These are phyloP conservation scores for Populus hybrid DNA, from an alignment of 441 rosid species.

Conservation along the genomic window DNA sequence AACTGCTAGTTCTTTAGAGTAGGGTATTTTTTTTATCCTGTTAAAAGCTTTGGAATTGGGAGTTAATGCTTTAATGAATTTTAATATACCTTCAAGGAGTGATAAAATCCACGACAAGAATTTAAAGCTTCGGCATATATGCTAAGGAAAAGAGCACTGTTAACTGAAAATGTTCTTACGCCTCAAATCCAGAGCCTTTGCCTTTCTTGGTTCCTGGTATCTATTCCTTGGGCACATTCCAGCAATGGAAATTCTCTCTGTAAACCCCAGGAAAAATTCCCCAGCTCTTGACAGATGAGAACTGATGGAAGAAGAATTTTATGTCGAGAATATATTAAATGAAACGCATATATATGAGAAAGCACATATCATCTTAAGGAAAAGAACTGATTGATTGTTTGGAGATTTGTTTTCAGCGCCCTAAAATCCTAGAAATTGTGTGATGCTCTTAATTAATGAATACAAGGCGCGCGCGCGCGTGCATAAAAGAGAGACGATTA, in stretches of 20 bases:
- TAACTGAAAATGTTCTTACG: not conserved
- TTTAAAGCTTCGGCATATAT: not conserved
- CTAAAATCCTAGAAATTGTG: not conserved
- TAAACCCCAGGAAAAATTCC: not conserved
- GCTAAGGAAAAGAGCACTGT: not conserved
- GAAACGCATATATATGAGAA: not conserved
- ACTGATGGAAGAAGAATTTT: not conserved
- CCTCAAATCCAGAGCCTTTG: not conserved
- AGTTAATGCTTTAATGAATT: not conserved
- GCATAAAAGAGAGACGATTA: too few species aligned
- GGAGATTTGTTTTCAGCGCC: not conserved
- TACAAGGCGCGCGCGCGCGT: too few species aligned
- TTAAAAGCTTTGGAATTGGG: not conserved
- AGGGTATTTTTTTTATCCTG: not conserved
- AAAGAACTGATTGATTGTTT: not conserved
- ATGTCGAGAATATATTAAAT: not conserved
- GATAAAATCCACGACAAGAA: too few species aligned
- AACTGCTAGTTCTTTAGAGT: not conserved
- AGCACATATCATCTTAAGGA: not conserved
- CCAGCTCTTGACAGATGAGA: not conserved
- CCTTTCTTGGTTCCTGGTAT: not conserved
- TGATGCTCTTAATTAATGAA: too few species aligned
- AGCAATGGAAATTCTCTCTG: not conserved
- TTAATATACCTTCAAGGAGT: not conserved
- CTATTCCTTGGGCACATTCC: not conserved